Conservation (phyloP, 2,329 filamentous ascomycete species). For the Xylaria hypoxylon region DNA sequence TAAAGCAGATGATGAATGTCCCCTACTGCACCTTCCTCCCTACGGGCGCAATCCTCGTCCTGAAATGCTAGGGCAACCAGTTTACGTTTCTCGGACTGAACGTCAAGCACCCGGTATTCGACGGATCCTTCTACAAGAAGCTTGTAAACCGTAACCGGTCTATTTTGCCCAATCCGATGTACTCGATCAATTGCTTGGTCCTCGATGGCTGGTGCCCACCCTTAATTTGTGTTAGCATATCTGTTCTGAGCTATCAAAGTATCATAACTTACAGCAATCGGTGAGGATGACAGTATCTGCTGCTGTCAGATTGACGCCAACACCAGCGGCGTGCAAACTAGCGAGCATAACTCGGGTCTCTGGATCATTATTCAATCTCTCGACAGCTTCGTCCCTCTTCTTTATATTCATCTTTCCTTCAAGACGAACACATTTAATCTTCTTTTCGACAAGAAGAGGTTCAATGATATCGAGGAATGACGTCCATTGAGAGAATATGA, state of each 20-base stretch:
- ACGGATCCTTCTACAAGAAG: conserved; percentile 84
- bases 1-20: conserved; percentile 64
- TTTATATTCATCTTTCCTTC: conserved; percentile 82
- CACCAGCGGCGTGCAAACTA: conserved; percentile 82
- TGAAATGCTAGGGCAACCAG: conserved; percentile 83
- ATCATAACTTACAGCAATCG: conserved; percentile 71
- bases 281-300: conserved; percentile 87
- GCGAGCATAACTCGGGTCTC: conserved; percentile 82
- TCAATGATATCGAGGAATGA: conserved; percentile 79
- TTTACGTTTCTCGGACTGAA: conserved; percentile 82
- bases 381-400: conserved; percentile 78
- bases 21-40: conserved; percentile 52
- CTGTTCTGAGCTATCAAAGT: not conserved
- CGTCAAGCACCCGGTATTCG: conserved; percentile 82
- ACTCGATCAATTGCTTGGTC: conserved; percentile 92
- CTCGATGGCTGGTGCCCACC: conserved; percentile 95
- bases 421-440: conserved; percentile 75
- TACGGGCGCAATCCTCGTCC: conserved; percentile 72
- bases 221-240: conserved; percentile 45
- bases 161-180: conserved; percentile 84
- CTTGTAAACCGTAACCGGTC: conserved; percentile 81
- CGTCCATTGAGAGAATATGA: conserved; percentile 84
- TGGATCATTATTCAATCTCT: conserved; percentile 73
- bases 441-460: conserved; percentile 69
- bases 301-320: conserved; percentile 86